These are phyloP conservation scores for Candida tallmaniae DNA, from an alignment of 805 yeast species.

Conservation along the genomic window DNA sequence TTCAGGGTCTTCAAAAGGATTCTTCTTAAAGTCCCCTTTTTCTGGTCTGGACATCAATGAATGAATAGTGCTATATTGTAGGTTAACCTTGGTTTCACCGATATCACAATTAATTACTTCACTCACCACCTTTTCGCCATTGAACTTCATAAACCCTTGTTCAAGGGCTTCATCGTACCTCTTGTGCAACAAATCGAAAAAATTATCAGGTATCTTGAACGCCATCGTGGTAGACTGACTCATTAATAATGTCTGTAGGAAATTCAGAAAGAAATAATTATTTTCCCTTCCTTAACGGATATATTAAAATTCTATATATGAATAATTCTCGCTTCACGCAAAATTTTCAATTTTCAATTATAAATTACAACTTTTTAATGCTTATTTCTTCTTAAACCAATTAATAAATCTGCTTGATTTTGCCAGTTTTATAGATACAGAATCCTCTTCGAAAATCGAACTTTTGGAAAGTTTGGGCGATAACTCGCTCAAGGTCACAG, in stretches of 20 bases:
- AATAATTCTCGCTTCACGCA: background rate
- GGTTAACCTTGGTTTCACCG: conserved; percentile 14
- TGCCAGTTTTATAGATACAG: conserved; percentile 8
- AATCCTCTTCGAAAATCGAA: conserved; percentile 12
- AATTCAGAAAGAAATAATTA: background rate
- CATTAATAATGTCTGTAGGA: too few species aligned
- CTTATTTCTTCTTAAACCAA: conserved; percentile 21
- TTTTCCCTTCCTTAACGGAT: background rate
- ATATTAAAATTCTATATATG: too few species aligned
- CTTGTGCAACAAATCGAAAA: conserved; percentile 27
- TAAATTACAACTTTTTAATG: too few species aligned
- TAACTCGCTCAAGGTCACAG: conserved; percentile 16
- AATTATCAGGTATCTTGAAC: conserved; percentile 32
- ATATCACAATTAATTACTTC: conserved; percentile 21
- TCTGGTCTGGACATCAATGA: conserved; percentile 38
- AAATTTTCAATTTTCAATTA: too few species aligned
- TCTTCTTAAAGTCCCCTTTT: conserved; percentile 35
- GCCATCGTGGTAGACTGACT: conserved; percentile 13
- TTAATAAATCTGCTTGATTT: conserved; percentile 16
- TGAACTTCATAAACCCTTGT: conserved; percentile 45
- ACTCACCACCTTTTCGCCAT: conserved; percentile 42
- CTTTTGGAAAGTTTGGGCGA: conserved; percentile 14
- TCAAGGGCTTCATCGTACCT: conserved; percentile 48
- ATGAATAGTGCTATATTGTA: conserved; percentile 28
- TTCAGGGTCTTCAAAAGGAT: conserved; percentile 83